phyloP scores from a whole-genome alignment of 108 stramenopile genomes.

The Bacterosira constricta region DNA sequence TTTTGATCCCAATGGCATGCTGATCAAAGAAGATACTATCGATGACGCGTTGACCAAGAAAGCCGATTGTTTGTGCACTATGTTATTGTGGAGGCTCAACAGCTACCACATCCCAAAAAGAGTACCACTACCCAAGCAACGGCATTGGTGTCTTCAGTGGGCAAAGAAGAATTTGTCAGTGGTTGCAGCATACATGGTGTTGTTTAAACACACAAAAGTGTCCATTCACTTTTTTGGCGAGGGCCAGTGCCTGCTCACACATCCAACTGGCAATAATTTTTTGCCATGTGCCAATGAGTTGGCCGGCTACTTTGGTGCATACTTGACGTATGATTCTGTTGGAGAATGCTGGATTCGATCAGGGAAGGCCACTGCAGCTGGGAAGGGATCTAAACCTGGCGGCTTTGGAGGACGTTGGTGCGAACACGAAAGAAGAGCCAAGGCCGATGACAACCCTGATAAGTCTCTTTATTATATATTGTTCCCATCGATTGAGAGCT shows the following conservation, averaged over 20 bases:
- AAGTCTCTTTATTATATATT: background rate
- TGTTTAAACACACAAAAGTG: background rate
- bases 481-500: background rate
- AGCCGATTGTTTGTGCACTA: constrained; percentile 9
- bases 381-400: background rate
- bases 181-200: constrained; percentile 16
- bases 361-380: background rate
- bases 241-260: background rate
- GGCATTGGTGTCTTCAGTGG: background rate
- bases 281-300: constrained; percentile 1
- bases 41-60: background rate
- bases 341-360: background rate
- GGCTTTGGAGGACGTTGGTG: background rate
- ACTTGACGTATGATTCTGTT: constrained; percentile 5
- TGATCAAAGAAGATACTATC: background rate
- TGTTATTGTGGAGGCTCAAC: background rate
- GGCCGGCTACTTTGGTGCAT: background rate
- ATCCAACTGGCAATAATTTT: background rate
- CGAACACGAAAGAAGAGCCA: background rate
- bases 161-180: constrained; percentile 9
- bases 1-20: background rate
- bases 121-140: background rate
- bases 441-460: background rate
- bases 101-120: background rate
- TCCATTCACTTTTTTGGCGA: constrained; percentile 7